Evolutionary conservation across 140 eudicot genomes (phyloP).

Genomic region (Bidens hawaiensis): DNA sequence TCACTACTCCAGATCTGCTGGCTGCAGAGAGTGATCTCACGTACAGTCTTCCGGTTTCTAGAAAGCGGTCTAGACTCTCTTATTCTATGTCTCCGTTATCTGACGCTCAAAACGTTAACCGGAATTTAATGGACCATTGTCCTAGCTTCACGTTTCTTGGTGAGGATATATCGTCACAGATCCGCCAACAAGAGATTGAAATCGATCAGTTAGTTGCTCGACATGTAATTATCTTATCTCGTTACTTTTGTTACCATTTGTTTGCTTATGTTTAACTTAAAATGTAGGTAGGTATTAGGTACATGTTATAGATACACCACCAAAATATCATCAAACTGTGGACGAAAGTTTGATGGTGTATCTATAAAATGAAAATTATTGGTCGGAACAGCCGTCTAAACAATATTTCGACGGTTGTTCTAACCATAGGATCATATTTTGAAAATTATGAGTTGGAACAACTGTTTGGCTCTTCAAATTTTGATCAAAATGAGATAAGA

Average conservation of each 20-base stretch:
- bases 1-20: constrained; percentile 18
- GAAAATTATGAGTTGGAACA: too few relatives aligned
- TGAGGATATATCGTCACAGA: constrained; percentile 49
- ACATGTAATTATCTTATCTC: constrained; percentile 41
- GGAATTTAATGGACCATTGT: not conserved
- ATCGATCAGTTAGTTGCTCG: constrained; percentile 48
- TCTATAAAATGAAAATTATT: not conserved
- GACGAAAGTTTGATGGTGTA: too few relatives aligned
- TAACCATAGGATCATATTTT: too few relatives aligned
- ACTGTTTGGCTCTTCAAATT: too few relatives aligned
- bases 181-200: constrained; percentile 57
- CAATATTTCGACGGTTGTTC: too few relatives aligned
- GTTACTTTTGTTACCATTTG: not conserved
- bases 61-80: constrained; percentile 49
- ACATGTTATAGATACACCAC: too few relatives aligned
- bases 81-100: constrained; percentile 14
- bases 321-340: too few relatives aligned
- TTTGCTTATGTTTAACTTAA: not conserved
- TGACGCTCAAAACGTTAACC: constrained; percentile 12
- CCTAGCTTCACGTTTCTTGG: constrained; percentile 51
- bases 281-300: too few relatives aligned
- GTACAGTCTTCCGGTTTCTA: constrained; percentile 35
- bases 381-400: too few relatives aligned
- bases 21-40: constrained; percentile 53
- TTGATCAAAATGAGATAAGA: too few relatives aligned